These are phyloP conservation scores for Yamadazyma olivae DNA, from an alignment of 805 yeast genomes.

Conservation along the genomic window DNA sequence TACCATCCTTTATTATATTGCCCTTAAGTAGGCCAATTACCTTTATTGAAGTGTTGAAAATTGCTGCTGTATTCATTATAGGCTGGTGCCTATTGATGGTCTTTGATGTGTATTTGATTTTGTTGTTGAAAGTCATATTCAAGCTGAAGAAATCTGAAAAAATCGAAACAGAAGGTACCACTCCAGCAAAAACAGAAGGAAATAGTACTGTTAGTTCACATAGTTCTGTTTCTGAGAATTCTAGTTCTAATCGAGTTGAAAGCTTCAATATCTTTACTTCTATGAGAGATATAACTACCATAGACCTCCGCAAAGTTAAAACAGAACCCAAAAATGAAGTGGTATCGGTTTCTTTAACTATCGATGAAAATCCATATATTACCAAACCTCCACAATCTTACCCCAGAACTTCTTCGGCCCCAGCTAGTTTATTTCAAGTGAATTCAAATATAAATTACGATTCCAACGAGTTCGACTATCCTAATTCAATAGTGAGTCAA, in stretches of 20 bases:
- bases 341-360: background rate
- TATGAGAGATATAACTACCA: slow-evolving; percentile 36
- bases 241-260: slow-evolving; percentile 10
- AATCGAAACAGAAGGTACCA: background rate
- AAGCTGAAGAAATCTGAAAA: background rate
- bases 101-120: slow-evolving; percentile 40
- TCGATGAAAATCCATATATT: slow-evolving; percentile 11
- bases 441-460: background rate
- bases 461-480: background rate
- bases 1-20: slow-evolving; percentile 71
- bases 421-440: slow-evolving; percentile 4
- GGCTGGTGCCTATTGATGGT: slow-evolving; percentile 55
- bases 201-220: background rate
- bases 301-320: slow-evolving; percentile 22
- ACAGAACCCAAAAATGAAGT: slow-evolving; percentile 11
- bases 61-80: slow-evolving; percentile 68
- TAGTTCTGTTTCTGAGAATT: background rate
- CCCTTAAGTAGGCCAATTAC: slow-evolving; percentile 67
- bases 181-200: background rate
- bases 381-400: slow-evolving; percentile 16
- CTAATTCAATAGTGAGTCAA: background rate
- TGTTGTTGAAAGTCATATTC: slow-evolving; percentile 19
- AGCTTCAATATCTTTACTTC: slow-evolving; percentile 19
- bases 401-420: slow-evolving; percentile 10
- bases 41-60: slow-evolving; percentile 66